Evolutionary conservation across 2,329 filamentous ascomycete species (phyloP), one percentile per base, ranked within the genome.

Genomic region (Penicillium sp.): DNA sequence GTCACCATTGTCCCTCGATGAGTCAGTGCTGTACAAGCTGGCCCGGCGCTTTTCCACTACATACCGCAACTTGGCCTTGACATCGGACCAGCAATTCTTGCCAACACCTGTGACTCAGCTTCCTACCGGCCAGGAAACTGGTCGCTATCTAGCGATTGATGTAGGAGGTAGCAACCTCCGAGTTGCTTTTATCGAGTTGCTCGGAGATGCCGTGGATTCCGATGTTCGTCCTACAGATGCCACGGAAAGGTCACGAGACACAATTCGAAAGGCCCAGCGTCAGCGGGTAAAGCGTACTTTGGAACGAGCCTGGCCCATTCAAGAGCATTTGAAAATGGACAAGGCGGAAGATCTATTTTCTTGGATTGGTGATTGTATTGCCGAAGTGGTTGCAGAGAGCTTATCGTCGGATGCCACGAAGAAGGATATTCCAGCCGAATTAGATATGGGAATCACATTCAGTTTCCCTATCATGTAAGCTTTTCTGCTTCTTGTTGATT

Each of bases 291-390:
- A 67, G 55, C 67, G 76, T 32, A 79, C 77, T 1, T 65, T 81
- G 57, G 79, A 81, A 57, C 78, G 71, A 59, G 74, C 74, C 57
- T 82, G 79, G 79, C 78, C 79, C 3, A 82, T 82, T 57, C 79
- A 75, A 23, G 79, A 82, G 47, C 79, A 81, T 66, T 56, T 82
- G 64, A 81, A 81, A 61, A 80, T 76, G 70, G 84, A 91, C 61
- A 86, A 91, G 59, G 84, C 87, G 1, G 85, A 90, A 53, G 84
- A 86, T 53, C 76, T 93, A 2, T 94, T 94, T 70, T 74, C 80
- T n/a, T 94, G 89, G 89, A 90, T 94, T 61, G 90, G 89, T 26
- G 78, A 82, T 62, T 89, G 87, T 65, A 90, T 94, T 62, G 87
- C 87, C 13, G 79, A 87, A 56, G 88, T 92, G 3, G 85, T 93